These are phyloP conservation scores for Xylariaceae sp. DNA, from an alignment of 2,329 filamentous ascomycete genomes.

Conservation along the genomic window DNA sequence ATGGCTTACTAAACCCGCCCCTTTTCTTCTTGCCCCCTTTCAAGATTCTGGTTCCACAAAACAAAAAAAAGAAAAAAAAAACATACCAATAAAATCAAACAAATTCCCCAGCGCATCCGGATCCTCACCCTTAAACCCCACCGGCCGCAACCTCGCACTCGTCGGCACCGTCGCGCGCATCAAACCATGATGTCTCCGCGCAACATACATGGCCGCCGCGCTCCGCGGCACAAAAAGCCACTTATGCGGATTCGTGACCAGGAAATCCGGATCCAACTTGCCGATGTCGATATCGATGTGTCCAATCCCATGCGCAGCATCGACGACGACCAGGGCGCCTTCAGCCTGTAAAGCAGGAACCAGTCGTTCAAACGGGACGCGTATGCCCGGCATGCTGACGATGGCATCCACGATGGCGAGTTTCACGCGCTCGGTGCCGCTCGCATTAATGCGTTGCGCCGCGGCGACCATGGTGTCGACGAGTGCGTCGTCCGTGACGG, in stretches of 20 bases:
- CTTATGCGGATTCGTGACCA: slow-evolving; percentile 62
- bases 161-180: slow-evolving; percentile 61
- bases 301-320: slow-evolving; percentile 62
- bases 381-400: slow-evolving; percentile 56
- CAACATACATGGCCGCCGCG: slow-evolving; percentile 59
- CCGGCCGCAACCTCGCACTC: slow-evolving; percentile 52
- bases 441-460: slow-evolving; percentile 32
- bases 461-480: slow-evolving; percentile 46
- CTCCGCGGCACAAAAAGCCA: slow-evolving; percentile 64
- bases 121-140: not conserved
- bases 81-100: slow-evolving; percentile 32
- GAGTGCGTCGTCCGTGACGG: slow-evolving; percentile 51
- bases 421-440: slow-evolving; percentile 40
- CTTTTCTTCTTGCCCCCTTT: not conserved
- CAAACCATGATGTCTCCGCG: slow-evolving; percentile 52
- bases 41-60: not conserved
- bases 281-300: slow-evolving; percentile 55
- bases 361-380: slow-evolving; percentile 56
- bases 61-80: slow-evolving; percentile 7
- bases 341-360: slow-evolving; percentile 49
- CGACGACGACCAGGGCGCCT: slow-evolving; percentile 54
- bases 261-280: slow-evolving; percentile 58
- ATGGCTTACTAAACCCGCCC: not conserved
- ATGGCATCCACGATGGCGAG: slow-evolving; percentile 62
- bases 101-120: slow-evolving; percentile 30